Percentiles rank a stretch among this genome's conserved stretches.
Evolutionary conservation across 139 green algal species (phyloP).

Genomic region (Microglena sp.): DNA sequence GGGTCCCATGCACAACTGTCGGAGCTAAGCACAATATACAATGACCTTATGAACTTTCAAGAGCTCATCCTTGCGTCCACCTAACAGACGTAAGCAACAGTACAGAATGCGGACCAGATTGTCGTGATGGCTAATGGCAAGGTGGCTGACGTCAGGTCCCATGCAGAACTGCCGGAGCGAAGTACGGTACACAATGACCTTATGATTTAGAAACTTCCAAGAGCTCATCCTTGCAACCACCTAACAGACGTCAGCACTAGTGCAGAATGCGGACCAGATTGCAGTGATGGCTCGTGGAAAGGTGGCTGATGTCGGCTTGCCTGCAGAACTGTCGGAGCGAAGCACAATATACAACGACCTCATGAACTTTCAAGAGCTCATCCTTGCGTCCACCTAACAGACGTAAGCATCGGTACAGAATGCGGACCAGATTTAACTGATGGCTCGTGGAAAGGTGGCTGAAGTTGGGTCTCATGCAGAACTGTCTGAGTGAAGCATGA

Average conservation of each 20-base stretch:
- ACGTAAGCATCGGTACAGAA: conserved; percentile 18
- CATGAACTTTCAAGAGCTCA: conserved; percentile 43
- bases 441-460: conserved; percentile 11
- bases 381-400: conserved; percentile 25
- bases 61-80: conserved; percentile 36
- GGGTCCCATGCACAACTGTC: conserved; percentile 27
- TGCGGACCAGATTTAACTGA: conserved; percentile 49
- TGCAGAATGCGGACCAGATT: conserved; percentile 49
- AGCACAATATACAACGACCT: conserved; percentile 50
- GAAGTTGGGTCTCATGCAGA: conserved; percentile 28
- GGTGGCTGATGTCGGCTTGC: conserved; percentile 21
- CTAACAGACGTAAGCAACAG: no score
- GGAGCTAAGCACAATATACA: conserved; percentile 27
- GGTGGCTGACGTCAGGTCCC: conserved; percentile 21
- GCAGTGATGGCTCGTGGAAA: conserved; percentile 31
- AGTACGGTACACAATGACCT: conserved; percentile 52
- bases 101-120: conserved; percentile 49
- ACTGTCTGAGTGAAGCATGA: conserved; percentile 2
- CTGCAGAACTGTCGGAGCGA: conserved; percentile 15
- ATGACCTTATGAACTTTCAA: conserved; percentile 50
- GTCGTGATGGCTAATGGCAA: conserved; percentile 32
- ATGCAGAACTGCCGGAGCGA: conserved; percentile 15
- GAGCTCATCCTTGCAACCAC: conserved; percentile 36
- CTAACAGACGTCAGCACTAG: conserved; percentile 4
- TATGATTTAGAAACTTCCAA: conserved; percentile 41